Percentiles rank a stretch among this genome's conserved stretches.
phyloP scores from a whole-genome alignment of 2,329 filamentous ascomycete species.

The Mycogone perniciosa region DNA sequence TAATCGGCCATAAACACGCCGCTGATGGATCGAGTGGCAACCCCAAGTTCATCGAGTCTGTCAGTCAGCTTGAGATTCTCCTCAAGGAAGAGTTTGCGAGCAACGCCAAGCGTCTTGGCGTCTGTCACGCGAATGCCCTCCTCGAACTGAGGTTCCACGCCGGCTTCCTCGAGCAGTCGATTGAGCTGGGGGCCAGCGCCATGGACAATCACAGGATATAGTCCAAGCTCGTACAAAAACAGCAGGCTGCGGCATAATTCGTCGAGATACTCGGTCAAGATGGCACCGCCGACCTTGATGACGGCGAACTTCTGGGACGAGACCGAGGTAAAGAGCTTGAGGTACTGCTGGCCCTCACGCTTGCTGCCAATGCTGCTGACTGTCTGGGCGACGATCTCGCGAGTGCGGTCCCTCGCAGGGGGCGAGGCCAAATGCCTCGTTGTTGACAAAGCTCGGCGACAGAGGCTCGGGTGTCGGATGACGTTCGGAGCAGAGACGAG shows the following conservation, averaged over 20 bases:
- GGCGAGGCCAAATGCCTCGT: constrained; percentile 6
- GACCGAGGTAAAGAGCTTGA: constrained; percentile 94
- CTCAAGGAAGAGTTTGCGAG: constrained; percentile 86
- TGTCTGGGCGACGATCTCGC: constrained; percentile 43
- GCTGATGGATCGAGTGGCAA: constrained; percentile 82
- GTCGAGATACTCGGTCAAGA: constrained; percentile 88
- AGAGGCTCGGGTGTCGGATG: constrained; percentile 21
- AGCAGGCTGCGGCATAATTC: constrained; percentile 83
- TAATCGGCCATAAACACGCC: constrained; percentile 92
- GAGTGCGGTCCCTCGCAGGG: constrained; percentile 23
- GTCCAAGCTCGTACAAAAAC: constrained; percentile 88
- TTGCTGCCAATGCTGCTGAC: constrained; percentile 95
- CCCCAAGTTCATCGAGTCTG: constrained; percentile 81
- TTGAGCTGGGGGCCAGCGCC: constrained; percentile 94
- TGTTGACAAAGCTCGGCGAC: constrained; percentile 16
- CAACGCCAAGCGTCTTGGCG: constrained; percentile 86
- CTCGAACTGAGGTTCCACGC: constrained; percentile 91
- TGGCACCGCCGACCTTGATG: constrained; percentile 95
- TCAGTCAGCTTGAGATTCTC: constrained; percentile 92
- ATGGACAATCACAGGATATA: constrained; percentile 94
- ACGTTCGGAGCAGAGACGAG: constrained; percentile 19
- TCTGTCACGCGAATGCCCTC: constrained; percentile 95
- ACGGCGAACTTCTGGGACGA: constrained; percentile 96
- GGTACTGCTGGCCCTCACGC: constrained; percentile 93
- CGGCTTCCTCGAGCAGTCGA: constrained; percentile 79